Evolutionary conservation across 2,329 filamentous ascomycete genomes (phyloP), one percentile per base, ranked within the genome.

Genomic region (Immersiporthe knoxdaviesiana): DNA sequence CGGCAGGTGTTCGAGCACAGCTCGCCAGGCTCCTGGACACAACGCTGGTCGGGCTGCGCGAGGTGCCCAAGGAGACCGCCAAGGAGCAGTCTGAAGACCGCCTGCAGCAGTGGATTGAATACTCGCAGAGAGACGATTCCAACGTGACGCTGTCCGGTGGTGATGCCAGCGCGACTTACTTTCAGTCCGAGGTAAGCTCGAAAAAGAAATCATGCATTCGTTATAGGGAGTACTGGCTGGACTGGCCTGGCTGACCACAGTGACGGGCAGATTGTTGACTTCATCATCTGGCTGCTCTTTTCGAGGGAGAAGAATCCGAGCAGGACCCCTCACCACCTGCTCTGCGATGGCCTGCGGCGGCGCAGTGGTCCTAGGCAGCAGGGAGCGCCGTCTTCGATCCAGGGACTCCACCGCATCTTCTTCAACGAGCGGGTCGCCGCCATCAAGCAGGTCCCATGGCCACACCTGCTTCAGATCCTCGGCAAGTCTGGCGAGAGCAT

Each of bases 281-380:
- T 92, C 78, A 86, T 87, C 37, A 88, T 97, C 56, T 94, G 91
- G 88, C 84, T 87, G 12, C 82, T 97, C 1, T 97, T 97, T 78
- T 87, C 86, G 16, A 84, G 86, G 73, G 79, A 82, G 21, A 81
- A 83, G 41, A 77, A 77, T 27, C 75, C 78, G 37, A 80, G 79
- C 69, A 78, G 82, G 63, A 87, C 85, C 75, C 90, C 91, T 1
- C 86, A 87, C 64, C 92, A 97, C 79, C 75, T 97, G 6, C 85
- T 99, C 5, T 94, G 93, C 74, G 91, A 97, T 82, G 95, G 95
- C 32, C 97, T 90, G 74, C 88, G 91, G 74, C 87, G 84, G 73
- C 77, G 80, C 67, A 59, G 72, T 35, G 73, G 73, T 44, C 69
- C 68, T 5, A 69, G 72, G 76, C 73, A 41, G 24, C 79, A 77